Percentiles rank a stretch among this genome's conserved stretches.
phyloP scores from a whole-genome alignment of 176 grass and related monocot species.

The Poa pratensis region DNA sequence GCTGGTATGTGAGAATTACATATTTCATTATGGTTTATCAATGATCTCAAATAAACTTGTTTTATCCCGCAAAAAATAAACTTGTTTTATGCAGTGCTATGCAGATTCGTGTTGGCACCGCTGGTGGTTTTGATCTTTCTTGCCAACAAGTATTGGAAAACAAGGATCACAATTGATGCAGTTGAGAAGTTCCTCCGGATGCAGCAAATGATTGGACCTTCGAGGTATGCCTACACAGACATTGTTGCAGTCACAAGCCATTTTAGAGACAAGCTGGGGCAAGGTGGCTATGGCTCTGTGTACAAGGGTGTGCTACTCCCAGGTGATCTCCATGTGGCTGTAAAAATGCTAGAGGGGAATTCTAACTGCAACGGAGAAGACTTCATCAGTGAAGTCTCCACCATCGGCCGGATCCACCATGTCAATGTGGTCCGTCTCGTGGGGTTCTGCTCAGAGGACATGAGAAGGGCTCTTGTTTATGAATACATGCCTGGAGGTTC shows the following conservation, averaged over 20 bases:
- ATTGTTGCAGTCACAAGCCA: slow-evolving; percentile 57
- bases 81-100: not conserved
- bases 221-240: slow-evolving; percentile 50
- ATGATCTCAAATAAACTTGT: no score
- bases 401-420: not conserved
- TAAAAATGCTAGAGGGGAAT: not conserved
- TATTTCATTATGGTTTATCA: no score
- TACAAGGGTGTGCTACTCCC: not conserved
- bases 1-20: no score
- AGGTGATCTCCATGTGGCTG: not conserved
- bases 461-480: not conserved
- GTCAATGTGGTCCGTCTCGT: not conserved
- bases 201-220: no score
- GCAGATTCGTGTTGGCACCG: slow-evolving; percentile 27
- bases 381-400: not conserved
- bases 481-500: not conserved
- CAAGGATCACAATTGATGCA: slow-evolving; percentile 38
- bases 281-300: not conserved
- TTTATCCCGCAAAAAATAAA: no score
- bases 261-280: slow-evolving; percentile 59
- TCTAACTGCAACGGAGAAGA: slow-evolving; percentile 39
- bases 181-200: slow-evolving; percentile 51
- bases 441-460: not conserved
- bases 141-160: slow-evolving; percentile 48
- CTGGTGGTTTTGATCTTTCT: slow-evolving; percentile 26